Evolutionary conservation across 73 alveolate genomes (phyloP).

Genomic region (Breviolum minutum): DNA sequence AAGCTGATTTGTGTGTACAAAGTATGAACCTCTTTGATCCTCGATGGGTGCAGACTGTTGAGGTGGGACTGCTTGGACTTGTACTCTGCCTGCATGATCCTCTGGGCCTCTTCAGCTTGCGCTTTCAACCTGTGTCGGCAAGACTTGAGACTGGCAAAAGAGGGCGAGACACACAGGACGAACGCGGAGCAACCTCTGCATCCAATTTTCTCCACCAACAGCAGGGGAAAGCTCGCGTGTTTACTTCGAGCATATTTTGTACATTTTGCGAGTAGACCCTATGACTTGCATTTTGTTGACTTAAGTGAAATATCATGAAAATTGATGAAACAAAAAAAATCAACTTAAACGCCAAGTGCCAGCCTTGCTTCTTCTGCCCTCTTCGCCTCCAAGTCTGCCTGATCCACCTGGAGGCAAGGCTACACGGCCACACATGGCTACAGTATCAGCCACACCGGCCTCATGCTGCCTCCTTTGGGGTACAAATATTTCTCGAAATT

Average conservation of each 20-base stretch:
- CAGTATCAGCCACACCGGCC: no score
- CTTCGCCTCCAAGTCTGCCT: constrained; percentile 42
- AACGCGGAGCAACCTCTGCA: no score
- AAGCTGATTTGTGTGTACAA: neutral
- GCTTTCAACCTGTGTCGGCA: constrained; percentile 11
- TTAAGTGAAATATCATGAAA: neutral
- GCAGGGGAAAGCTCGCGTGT: no score
- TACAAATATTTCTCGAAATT: no score
- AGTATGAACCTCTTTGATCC: neutral
- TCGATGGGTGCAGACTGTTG: neutral
- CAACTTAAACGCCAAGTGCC: neutral
- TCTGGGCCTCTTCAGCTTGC: constrained; percentile 3
- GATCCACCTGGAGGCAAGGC: neutral
- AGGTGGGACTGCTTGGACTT: neutral
- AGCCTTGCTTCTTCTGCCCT: constrained; percentile 37
- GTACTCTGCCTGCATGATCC: neutral
- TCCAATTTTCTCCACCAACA: no score
- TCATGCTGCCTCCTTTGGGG: no score
- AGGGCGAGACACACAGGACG: no score
- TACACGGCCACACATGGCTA: no score
- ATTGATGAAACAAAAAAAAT: neutral
- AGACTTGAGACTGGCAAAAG: no score
- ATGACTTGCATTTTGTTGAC: no score
- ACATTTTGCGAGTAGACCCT: neutral
- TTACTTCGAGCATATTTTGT: no score